Base-by-base conservation (phyloP, 257 asterid species). In the Craterostigma plantagineum region DNA sequence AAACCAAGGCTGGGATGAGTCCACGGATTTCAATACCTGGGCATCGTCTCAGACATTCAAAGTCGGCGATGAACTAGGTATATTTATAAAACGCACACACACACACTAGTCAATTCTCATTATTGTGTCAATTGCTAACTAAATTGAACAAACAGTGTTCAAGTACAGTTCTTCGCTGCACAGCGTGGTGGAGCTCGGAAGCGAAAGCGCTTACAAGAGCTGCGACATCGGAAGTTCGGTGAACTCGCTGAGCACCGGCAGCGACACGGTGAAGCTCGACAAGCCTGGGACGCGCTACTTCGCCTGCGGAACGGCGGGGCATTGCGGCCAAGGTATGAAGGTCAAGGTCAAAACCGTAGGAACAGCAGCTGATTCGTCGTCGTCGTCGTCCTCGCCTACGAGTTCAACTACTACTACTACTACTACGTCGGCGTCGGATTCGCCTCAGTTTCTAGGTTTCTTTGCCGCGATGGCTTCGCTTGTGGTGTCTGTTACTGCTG, bases 1-100 rank as follows among this genome's bases (percentile, higher is more conserved):
- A 51, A 83, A 79, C 70, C 77, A 69, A 58, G 93, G 92, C 7
- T 83, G 95, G 95, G 95, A 71, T 46, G 72, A 63, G 49, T 83
- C 95, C 12, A 67, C 75, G 3, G 87, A 81, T 60, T 83, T 71
- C 69, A 53, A 62, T 11, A 35, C 95, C 0, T 83, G 95, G 95
- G 55, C 73, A 7, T 73, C 92, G 17, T 64, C 61, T 33, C 64
- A 71, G 53, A 79, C 84, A 42, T 83, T 83, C 66, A 76, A 65
- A 62, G 81, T 76, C 11, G 95, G 91, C n/a, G 95, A 83, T 46
- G 66, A 70, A 58, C 60, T 83, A 51, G 80, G 95, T 83, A n/a
- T n/a, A 65, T 0, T 27, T 23, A 8, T 11, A n/a, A n/a, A n/a
- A n/a, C n/a, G n/a, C n/a, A 11, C 16, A 7, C n/a, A n/a, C n/a